A percentile compares a stretch with the other conserved stretches of the same genome.
Conservation (phyloP, 1,139 yeast species). For the Ogataea hybrid region DNA sequence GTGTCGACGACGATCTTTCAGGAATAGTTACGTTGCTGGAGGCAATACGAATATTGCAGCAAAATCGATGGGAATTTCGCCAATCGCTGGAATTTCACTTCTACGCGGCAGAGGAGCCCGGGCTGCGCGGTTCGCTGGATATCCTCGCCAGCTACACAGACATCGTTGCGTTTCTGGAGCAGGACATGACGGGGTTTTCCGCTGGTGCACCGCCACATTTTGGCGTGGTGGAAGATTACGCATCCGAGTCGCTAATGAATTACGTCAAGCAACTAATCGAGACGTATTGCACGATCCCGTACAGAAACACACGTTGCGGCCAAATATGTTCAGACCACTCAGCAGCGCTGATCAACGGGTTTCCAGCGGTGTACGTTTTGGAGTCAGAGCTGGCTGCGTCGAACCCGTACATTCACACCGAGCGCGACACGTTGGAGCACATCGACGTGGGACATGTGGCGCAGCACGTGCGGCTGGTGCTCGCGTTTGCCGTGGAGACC, state of each 20-base stretch:
- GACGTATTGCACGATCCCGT: constrained; percentile 63
- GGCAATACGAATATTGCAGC: constrained; percentile 61
- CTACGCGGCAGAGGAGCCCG: constrained; percentile 95
- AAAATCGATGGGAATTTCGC: constrained; percentile 33
- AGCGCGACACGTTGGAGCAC: constrained; percentile 77
- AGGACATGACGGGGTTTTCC: constrained; percentile 92
- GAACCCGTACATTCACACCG: constrained; percentile 72
- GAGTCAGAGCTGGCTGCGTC: constrained; percentile 68
- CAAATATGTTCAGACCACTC: constrained; percentile 95
- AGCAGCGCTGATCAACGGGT: constrained; percentile 79
- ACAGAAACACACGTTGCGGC: constrained; percentile 77
- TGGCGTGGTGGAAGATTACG: constrained; percentile 79
- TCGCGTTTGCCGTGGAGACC: constrained; percentile 71
- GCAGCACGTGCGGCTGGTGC: constrained; percentile 73
- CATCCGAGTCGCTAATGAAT: constrained; percentile 54
- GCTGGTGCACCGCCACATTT: constrained; percentile 65
- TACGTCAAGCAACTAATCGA: constrained; percentile 62
- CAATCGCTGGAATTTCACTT: constrained; percentile 90
- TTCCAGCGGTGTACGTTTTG: constrained; percentile 77
- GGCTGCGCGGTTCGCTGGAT: constrained; percentile 82
- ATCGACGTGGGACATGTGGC: constrained; percentile 73
- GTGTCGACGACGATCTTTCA: constrained; percentile 94
- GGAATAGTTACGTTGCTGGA: constrained; percentile 82
- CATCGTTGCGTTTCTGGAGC: constrained; percentile 85
- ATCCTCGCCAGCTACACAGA: constrained; percentile 60